phyloP scores from a whole-genome alignment of 1,284 basidiomycete species.

The Ustilago nuda region DNA sequence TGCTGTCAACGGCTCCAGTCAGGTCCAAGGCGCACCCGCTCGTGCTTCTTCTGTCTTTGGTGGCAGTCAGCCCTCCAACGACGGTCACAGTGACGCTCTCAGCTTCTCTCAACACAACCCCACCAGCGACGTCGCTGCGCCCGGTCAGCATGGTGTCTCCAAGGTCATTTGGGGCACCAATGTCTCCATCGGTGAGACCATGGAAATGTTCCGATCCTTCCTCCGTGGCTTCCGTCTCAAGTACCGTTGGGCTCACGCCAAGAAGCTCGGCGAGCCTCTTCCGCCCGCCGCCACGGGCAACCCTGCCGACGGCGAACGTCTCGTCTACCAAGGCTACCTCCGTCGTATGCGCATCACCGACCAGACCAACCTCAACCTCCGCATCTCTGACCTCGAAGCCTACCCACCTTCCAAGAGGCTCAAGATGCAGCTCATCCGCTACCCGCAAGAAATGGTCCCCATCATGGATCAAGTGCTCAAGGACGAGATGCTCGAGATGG shows the following conservation, averaged over 20 bases:
- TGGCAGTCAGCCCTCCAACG: constrained; percentile 76
- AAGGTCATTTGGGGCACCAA: constrained; percentile 96
- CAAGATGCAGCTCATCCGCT: constrained; percentile 77
- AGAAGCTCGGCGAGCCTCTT: constrained; percentile 74
- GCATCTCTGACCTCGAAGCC: constrained; percentile 86
- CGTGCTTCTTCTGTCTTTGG: constrained; percentile 84
- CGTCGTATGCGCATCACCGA: constrained; percentile 84
- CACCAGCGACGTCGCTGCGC: constrained; percentile 46
- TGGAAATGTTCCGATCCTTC: constrained; percentile 90
- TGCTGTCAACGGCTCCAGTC: constrained; percentile 11
- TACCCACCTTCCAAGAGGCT: constrained; percentile 88
- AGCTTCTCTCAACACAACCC: constrained; percentile 59
- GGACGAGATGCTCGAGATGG: constrained; percentile 73
- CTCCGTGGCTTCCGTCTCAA: constrained; percentile 92
- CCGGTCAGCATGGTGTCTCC: constrained; percentile 74
- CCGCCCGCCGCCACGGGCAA: constrained; percentile 40
- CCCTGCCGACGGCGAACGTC: constrained; percentile 63
- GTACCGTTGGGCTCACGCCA: constrained; percentile 83
- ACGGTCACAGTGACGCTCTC: constrained; percentile 74
- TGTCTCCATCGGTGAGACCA: constrained; percentile 87
- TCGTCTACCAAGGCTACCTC: constrained; percentile 84
- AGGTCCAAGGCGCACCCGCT: constrained; percentile 21
- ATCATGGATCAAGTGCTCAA: constrained; percentile 96
- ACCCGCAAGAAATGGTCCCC: constrained; percentile 95
- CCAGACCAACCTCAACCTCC: constrained; percentile 91